Evolutionary conservation across 2,329 filamentous ascomycete genomes (phyloP).

Genomic region (Phoma herbarum): DNA sequence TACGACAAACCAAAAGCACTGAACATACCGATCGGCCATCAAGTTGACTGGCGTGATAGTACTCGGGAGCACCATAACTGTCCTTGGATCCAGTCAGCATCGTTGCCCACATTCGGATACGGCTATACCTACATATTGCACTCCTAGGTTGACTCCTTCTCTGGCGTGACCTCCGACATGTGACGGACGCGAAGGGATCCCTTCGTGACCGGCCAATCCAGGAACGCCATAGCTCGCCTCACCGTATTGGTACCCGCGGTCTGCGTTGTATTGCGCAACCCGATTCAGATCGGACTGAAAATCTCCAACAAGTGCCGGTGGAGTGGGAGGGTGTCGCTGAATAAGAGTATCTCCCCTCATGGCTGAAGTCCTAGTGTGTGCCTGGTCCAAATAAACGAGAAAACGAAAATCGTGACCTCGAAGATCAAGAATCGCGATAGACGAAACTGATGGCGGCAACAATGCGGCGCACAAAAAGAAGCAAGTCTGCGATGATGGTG

Average conservation of each 20-base stretch:
- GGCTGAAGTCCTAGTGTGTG: constrained; percentile 23
- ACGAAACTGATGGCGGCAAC: constrained; percentile 19
- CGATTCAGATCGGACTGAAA: constrained; percentile 52
- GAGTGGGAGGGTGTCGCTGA: constrained; percentile 50
- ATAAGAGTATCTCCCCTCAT: constrained; percentile 49
- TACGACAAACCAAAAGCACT: not conserved
- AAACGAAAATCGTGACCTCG: constrained; percentile 14
- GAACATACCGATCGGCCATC: constrained; percentile 38
- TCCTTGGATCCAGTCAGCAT: constrained; percentile 42
- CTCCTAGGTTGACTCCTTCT: constrained; percentile 37
- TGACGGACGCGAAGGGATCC: constrained; percentile 39
- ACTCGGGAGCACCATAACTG: constrained; percentile 41
- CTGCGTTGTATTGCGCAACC: constrained; percentile 55
- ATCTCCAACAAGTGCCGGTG: constrained; percentile 43
- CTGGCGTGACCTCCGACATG: constrained; percentile 35
- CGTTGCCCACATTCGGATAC: constrained; percentile 2
- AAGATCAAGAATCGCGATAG: constrained; percentile 7
- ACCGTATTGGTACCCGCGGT: constrained; percentile 50
- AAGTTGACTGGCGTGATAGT: constrained; percentile 40
- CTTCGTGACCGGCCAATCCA: constrained; percentile 37
- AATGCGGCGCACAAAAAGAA: constrained; percentile 14
- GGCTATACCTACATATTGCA: constrained; percentile 45
- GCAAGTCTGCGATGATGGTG: constrained; percentile 6
- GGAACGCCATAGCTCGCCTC: constrained; percentile 44
- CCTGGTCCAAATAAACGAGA: constrained; percentile 12